Percentiles rank a stretch among this genome's conserved stretches.
Evolutionary conservation across 176 grass and related monocot species (phyloP).

Genomic region (Elaeis guineensis): DNA sequence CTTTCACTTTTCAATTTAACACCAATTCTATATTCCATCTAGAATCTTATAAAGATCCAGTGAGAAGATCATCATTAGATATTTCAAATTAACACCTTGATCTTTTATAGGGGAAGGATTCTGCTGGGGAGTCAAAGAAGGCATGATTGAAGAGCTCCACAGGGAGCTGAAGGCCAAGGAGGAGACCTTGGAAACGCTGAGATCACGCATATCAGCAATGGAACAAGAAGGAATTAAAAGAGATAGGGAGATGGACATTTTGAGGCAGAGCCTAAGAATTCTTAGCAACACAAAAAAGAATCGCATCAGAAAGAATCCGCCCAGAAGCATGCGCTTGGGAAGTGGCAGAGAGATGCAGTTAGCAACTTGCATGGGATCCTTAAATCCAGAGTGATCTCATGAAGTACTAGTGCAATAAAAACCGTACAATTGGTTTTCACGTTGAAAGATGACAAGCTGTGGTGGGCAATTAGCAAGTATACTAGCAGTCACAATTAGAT

Average conservation of each 20-base stretch:
- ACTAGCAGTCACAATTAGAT: no score
- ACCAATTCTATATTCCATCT: no score
- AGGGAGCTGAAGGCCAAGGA: conserved; percentile 27
- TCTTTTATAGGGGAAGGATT: conserved; percentile 23
- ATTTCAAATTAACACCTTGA: no score
- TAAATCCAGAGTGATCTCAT: no score
- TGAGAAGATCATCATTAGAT: no score
- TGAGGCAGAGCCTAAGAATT: conserved; percentile 43
- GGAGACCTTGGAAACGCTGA: conserved; percentile 14
- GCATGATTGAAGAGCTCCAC: conserved; percentile 12
- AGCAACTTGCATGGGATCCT: background rate
- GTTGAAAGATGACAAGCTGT: no score
- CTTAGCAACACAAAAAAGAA: conserved; percentile 30
- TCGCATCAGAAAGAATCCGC: conserved; percentile 7
- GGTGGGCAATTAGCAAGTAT: no score
- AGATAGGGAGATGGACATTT: conserved; percentile 37
- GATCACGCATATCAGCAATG: conserved; percentile 10
- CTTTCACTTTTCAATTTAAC: no score
- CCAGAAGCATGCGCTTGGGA: conserved; percentile 5
- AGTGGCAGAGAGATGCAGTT: background rate
- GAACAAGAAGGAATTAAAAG: conserved; percentile 26
- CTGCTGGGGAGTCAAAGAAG: conserved; percentile 19
- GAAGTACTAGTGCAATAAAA: no score
- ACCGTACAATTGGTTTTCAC: no score
- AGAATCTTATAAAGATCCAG: no score